Evolutionary conservation across 139 green algal genomes (phyloP), one percentile per base, ranked within the genome.

Genomic region (Closterium sp.): DNA sequence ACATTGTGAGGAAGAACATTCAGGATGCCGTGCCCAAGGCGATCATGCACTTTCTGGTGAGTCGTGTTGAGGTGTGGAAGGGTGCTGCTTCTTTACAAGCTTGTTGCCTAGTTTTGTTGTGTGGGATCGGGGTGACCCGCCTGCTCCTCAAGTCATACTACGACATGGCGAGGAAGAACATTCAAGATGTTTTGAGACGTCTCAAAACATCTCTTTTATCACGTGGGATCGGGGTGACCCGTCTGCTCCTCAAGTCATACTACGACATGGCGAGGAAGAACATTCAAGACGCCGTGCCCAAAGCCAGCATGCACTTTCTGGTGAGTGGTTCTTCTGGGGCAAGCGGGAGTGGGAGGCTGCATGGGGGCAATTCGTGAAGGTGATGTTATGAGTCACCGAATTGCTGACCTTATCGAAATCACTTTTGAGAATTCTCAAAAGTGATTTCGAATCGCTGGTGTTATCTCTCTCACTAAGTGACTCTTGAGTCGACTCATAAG

Each of bases 41-140:
- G 28, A 95, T 99, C 91, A 99, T 99, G 97, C 96, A 98, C 96
- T 99, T 98, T 94, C 95, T 99, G 95, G 98, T 99, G 19, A 94
- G 88, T 62, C n/a, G 87, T n/a, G 32, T 7, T 91, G 38, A 42
- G 11, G 34, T 21, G 50, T 73, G 50, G 50, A 24, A 73, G 50
- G 50, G 50, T 73, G 50, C 28, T 50, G n/a, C n/a, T n/a, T n/a
- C n/a, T n/a, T n/a, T n/a, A n/a, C n/a, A n/a, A n/a, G n/a, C n/a
- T n/a, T n/a, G n/a, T n/a, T n/a, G n/a, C n/a, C n/a, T n/a, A n/a
- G n/a, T 13, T 7, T 50, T 42, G 86, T 9, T 50, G 30, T 10
- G 9, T 89, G 9, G 28, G 22, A 50, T 28, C 22, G 24, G 13
- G 31, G 24, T 89, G 6, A 29, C 84, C 84, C 84, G n/a, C 84